Evolutionary conservation across 2,329 filamentous ascomycete species (phyloP).

Genomic region (Diaporthe ilicicola): DNA sequence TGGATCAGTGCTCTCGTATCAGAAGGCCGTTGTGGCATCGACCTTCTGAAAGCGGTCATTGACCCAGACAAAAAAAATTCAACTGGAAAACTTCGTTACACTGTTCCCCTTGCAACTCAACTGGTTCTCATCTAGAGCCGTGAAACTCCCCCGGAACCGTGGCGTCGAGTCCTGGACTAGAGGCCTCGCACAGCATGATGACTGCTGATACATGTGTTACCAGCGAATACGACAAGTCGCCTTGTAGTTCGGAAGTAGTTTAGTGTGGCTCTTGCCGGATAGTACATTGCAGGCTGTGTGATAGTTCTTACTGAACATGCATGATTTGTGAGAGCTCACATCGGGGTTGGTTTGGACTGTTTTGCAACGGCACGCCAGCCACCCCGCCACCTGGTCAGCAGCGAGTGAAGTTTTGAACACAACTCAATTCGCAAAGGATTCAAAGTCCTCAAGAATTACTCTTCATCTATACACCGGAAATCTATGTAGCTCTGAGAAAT

Average conservation of each 20-base stretch:
- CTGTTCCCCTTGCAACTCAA: not conserved
- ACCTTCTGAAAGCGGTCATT: conserved; percentile 2
- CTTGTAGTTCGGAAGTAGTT: not conserved
- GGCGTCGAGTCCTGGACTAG: not conserved
- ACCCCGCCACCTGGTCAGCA: not conserved
- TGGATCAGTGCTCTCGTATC: not conserved
- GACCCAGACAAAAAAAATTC: not conserved
- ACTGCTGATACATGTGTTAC: not conserved
- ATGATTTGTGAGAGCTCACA: conserved; percentile 2
- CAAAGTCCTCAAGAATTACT: not conserved
- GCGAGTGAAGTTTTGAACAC: not conserved
- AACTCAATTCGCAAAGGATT: not conserved
- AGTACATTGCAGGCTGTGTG: conserved; percentile 1
- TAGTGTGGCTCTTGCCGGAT: not conserved
- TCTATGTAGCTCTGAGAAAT: too few species aligned
- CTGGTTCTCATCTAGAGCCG: not conserved
- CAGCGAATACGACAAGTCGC: not conserved
- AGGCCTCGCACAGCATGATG: not conserved
- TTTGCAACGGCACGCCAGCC: not conserved
- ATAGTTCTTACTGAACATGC: conserved; percentile 1
- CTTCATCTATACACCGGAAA: not conserved
- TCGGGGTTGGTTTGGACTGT: not conserved
- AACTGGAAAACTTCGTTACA: not conserved
- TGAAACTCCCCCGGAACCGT: not conserved
- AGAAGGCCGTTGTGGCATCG: not conserved